Evolutionary conservation across 371 early-diverging fungal genomes (phyloP).

Genomic region (Circinella umbellata): DNA sequence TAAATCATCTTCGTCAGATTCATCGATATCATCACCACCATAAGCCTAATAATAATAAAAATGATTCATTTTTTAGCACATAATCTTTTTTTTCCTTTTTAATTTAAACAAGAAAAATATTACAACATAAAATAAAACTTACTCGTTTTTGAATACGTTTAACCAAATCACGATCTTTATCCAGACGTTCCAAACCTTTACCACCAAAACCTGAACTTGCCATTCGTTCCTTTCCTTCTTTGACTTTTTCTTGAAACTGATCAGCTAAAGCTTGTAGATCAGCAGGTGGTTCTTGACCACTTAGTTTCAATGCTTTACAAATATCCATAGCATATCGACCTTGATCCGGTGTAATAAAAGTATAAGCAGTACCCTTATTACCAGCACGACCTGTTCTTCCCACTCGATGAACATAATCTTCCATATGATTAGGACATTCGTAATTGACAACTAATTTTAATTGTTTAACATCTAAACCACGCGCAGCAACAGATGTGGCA

Average conservation of each 20-base stretch:
- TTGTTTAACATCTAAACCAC: slow-evolving; percentile 98
- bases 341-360: slow-evolving; percentile 94
- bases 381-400: slow-evolving; percentile 99
- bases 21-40: slow-evolving; percentile 72
- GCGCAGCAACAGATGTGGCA: slow-evolving; percentile 99
- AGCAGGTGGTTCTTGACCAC: slow-evolving; percentile 74
- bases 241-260: slow-evolving; percentile 86
- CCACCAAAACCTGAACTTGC: slow-evolving; percentile 96
- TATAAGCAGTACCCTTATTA: slow-evolving; percentile 95
- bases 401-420: slow-evolving; percentile 98
- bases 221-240: slow-evolving; percentile 83
- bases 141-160: slow-evolving; percentile 90
- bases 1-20: slow-evolving; percentile 77
- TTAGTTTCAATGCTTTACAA: slow-evolving; percentile 85
- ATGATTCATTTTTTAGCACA: neutral
- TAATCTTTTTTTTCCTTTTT: too few relatives aligned
- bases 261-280: slow-evolving; percentile 84
- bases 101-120: neutral
- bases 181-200: slow-evolving; percentile 94
- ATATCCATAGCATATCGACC: slow-evolving; percentile 94
- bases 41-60: slow-evolving; percentile 53
- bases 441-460: slow-evolving; percentile 97
- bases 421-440: slow-evolving; percentile 98
- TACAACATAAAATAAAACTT: slow-evolving; percentile 11
- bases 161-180: slow-evolving; percentile 90